Evolutionary conservation across 1,284 basidiomycete species (phyloP), one percentile per base, ranked within the genome.

Genomic region (Malassezia pachydermatis): DNA sequence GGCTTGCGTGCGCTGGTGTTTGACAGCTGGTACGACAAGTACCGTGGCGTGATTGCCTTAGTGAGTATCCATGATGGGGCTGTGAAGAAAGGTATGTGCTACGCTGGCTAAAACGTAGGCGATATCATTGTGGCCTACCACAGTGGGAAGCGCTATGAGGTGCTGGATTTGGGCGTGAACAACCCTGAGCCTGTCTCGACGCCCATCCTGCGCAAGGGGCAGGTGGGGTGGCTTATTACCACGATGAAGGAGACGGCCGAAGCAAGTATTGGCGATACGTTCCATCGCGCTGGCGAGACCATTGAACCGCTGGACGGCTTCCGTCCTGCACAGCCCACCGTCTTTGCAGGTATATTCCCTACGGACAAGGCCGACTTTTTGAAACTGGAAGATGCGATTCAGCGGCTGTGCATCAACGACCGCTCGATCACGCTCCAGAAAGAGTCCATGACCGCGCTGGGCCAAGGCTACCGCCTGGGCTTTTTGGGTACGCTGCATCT

Each of bases 231-330:
- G 65, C 53, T 67, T 36, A 60, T 66, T 2, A 95, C 89, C 73
- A 95, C 88, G 66, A 98, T 98, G 92, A 98, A 96, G 73, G 85
- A 96, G 64, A 87, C 87, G 13, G 81, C 83, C n/a, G 92, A 98
- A 77, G 90, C 89, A 20, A 83, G 84, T 65, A 83, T 95, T 48
- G 94, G 94, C 28, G 94, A 99, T 70, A 98, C 94, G 0, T 78
- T 98, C 48, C 80, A 89, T 71, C 81, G 79, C 23, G 77, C 81
- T 3, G 83, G 84, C n/a, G 78, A 80, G 48, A 75, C 76, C 7
- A 85, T 92, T 4, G 81, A 87, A 41, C 80, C 89, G 0, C 79
- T 98, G 73, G 83, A 86, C n/a, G 88, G 86, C 0, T 95, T 95
- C 76, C 82, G 86, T 65, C 84, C 86, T 14, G 81, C 87, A 25